Conservation (phyloP, 768 basidiomycete genomes). For the Termitomyces sp. region DNA sequence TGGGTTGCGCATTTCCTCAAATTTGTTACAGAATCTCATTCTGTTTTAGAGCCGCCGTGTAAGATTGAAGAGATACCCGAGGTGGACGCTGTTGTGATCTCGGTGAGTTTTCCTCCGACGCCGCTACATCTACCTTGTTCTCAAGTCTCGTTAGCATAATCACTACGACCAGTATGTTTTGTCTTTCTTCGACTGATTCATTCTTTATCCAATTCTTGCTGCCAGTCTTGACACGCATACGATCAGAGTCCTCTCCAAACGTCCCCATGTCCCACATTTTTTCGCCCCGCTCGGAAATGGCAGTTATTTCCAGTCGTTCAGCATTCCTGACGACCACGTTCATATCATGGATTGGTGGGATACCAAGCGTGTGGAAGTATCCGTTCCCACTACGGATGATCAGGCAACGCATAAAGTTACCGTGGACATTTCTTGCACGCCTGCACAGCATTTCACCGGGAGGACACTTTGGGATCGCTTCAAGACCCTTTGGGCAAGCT, state of each 20-base stretch:
- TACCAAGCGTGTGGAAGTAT: slow-evolving; percentile 30
- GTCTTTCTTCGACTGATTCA: background rate
- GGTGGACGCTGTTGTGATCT: slow-evolving; percentile 57
- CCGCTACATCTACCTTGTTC: background rate
- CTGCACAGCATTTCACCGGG: slow-evolving; percentile 59
- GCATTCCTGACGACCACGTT: slow-evolving; percentile 31
- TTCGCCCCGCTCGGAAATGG: slow-evolving; percentile 55
- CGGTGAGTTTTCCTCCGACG: slow-evolving; percentile 27
- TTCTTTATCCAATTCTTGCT: background rate
- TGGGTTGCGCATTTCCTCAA: slow-evolving; percentile 18
- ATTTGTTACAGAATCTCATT: background rate
- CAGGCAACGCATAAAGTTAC: slow-evolving; percentile 10
- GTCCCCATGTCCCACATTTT: slow-evolving; percentile 37
- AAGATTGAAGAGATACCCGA: slow-evolving; percentile 51
- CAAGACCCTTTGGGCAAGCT: slow-evolving; percentile 60
- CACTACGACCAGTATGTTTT: slow-evolving; percentile 44
- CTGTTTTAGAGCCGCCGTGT: slow-evolving; percentile 36
- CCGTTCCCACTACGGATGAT: slow-evolving; percentile 10
- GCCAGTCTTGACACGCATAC: slow-evolving; percentile 40
- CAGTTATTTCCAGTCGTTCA: slow-evolving; percentile 31
- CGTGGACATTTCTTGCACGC: slow-evolving; percentile 52
- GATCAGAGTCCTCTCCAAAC: slow-evolving; percentile 29
- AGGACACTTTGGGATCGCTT: slow-evolving; percentile 44
- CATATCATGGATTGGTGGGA: slow-evolving; percentile 68
- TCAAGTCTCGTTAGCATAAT: slow-evolving; percentile 30